Evolutionary conservation across 345 rosid species (phyloP).

Genomic region (Nasturtium officinale): DNA sequence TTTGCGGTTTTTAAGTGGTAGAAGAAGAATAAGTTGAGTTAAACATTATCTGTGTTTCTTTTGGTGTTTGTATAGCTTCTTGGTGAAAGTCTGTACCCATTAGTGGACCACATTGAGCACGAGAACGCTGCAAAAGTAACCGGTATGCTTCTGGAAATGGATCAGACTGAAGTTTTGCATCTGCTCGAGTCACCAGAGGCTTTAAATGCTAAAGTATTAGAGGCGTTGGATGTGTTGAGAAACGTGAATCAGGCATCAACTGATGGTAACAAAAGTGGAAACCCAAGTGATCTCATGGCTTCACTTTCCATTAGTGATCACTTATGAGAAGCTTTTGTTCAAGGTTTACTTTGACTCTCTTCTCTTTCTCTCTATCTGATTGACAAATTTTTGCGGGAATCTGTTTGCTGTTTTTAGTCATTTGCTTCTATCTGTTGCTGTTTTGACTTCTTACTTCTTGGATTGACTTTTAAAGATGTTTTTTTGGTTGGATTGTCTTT

Average conservation of each 20-base stretch:
- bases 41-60: background rate
- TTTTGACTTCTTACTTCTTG: constrained; percentile 16
- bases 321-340: constrained; percentile 31
- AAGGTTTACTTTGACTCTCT: background rate
- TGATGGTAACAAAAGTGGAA: constrained; percentile 43
- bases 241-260: constrained; percentile 58
- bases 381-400: constrained; percentile 42
- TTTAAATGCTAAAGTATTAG: constrained; percentile 71
- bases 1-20: background rate
- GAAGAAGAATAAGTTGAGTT: background rate
- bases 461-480: background rate
- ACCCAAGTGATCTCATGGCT: constrained; percentile 58
- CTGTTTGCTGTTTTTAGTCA: constrained; percentile 23
- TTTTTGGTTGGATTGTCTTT: constrained; percentile 25
- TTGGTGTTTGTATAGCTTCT: constrained; percentile 50
- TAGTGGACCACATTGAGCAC: constrained; percentile 70
- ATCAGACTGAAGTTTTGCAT: constrained; percentile 73
- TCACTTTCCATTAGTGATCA: constrained; percentile 61
- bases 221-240: constrained; percentile 72
- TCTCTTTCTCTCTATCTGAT: constrained; percentile 19
- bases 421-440: constrained; percentile 13
- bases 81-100: constrained; percentile 74
- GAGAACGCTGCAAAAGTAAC: constrained; percentile 81
- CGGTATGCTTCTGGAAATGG: constrained; percentile 85
- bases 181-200: constrained; percentile 81